Evolutionary conservation across 2,329 filamentous ascomycete genomes (phyloP).

Genomic region (Penicillium polonicum): DNA sequence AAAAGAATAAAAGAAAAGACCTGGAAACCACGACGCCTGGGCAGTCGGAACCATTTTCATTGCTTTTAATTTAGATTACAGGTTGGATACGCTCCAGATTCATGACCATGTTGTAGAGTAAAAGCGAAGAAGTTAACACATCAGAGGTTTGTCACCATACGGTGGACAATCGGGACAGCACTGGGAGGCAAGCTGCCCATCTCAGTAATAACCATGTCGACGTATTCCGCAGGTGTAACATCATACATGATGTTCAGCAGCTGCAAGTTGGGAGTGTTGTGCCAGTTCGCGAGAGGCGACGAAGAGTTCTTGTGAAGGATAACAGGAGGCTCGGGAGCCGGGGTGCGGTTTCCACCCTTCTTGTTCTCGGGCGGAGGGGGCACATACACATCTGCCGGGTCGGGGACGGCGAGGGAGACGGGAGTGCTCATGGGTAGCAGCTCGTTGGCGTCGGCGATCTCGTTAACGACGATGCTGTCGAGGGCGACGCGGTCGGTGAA

Average conservation of each 20-base stretch:
- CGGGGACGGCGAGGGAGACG: slow-evolving; percentile 33
- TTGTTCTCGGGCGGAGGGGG: slow-evolving; percentile 27
- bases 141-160: slow-evolving; percentile 51
- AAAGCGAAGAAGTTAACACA: background rate
- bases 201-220: slow-evolving; percentile 88
- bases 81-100: background rate
- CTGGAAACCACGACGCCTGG: background rate
- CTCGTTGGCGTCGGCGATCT: slow-evolving; percentile 76
- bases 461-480: slow-evolving; percentile 91
- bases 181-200: slow-evolving; percentile 82
- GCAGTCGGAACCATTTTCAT: background rate
- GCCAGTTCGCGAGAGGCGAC: slow-evolving; percentile 53
- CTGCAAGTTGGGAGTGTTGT: slow-evolving; percentile 59
- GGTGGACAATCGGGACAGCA: slow-evolving; percentile 74
- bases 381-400: slow-evolving; percentile 23
- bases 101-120: background rate
- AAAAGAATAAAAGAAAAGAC: background rate
- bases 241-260: slow-evolving; percentile 82
- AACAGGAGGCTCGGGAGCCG: slow-evolving; percentile 23
- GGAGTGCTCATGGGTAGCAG: slow-evolving; percentile 40
- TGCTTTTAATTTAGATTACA: slow-evolving; percentile 6
- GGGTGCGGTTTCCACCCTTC: slow-evolving; percentile 34
- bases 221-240: slow-evolving; percentile 81
- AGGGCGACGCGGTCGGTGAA: slow-evolving; percentile 87
- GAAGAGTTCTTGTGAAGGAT: slow-evolving; percentile 24